Evolutionary conservation across 2,329 filamentous ascomycete genomes (phyloP), one percentile per base, ranked within the genome.

Genomic region (Cladorrhinum sp.): DNA sequence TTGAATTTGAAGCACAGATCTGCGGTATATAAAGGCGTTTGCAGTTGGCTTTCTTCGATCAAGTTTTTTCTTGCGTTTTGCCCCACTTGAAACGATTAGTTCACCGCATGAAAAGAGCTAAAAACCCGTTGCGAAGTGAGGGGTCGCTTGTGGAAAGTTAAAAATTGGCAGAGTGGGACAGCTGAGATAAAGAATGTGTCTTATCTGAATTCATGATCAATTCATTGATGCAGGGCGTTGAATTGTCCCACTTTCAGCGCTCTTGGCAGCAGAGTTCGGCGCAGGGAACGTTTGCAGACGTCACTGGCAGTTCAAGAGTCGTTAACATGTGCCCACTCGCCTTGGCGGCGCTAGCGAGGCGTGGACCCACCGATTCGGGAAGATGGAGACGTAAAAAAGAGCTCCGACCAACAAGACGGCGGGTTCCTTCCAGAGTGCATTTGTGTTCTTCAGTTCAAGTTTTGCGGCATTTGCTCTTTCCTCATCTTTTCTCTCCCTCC

Each of bases 391-490:
- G 29, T 58, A 61, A 66, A 66, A 45, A 65, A 61, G 58, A 64
- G 63, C 65, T 67, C 41, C 58, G 65, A 65, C 65, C 65, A 66
- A 62, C 60, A 62, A 64, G 62, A 60, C 58, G 61, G 62, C 53
- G 60, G 54, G 49, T 36, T 36, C 32, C 32, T 36, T 8, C 58
- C 50, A 50, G 16, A 18, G 41, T 18, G 41, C 41, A 45, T 45
- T 45, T 45, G 25, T 55, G 25, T 9, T 56, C 32, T 60, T 62
- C n/a, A n/a, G n/a, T n/a, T n/a, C n/a, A n/a, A n/a, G 60, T 57
- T 62, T 65, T 65, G 63, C 64, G 60, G 65, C 62, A 66, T 65
- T 66, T 65, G 63, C 58, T 49, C 55, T 64, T 52, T 55, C n/a
- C 48, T 45, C n/a, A 22, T 45, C 36, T 53, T 53, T 62, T 59